Evolutionary conservation across 2,329 filamentous ascomycete species (phyloP), one percentile per base, ranked within the genome.

Genomic region (Claviceps sp.): DNA sequence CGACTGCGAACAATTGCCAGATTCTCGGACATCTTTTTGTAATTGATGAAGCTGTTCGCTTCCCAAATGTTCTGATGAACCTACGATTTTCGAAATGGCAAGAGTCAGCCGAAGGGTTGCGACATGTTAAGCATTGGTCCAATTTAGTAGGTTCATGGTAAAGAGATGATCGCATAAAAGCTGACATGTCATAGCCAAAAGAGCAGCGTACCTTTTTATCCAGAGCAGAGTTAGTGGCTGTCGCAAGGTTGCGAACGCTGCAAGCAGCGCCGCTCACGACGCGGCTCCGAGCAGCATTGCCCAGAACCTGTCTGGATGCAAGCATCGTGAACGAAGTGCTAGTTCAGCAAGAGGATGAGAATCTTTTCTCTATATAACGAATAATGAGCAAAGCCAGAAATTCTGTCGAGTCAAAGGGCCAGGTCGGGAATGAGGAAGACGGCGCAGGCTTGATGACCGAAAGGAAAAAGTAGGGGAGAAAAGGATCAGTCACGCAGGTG

Each of bases 1-100:
- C 93, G 85, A 64, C 76, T 71, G 66, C 93, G 87, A 62, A 98
- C 93, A 70, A 98, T 82, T 64, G 82, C 77, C 56, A 98, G 81
- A 80, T 95, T 97, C 77, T 97, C 90, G 63, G 87, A 89, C 89
- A 97, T 96, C 81, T 96, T 96, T 81, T 88, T 89, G 72, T 98
- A 98, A 81, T 96, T 95, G 80, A 97, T 95, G 79, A 89, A 96
- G 80, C 94, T 93, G 72, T 80, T 82, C 72, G 89, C 86, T 75
- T 98, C 93, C 79, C 84, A 89, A 75, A 89, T 96, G 79, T 91
- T 95, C 81, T 97, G 95, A 72, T 85, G 86, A 71, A 98, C 78
- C 78, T 81, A 52, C 50, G 47, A 19, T 14, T 3, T 49, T n/a
- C 10, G 4, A 34, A 14, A 14, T 16, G 49, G 39, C 39, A 30